Base-by-base conservation (phyloP, 2,329 filamentous ascomycete genomes). In the Lasiodiplodia theobromae region DNA sequence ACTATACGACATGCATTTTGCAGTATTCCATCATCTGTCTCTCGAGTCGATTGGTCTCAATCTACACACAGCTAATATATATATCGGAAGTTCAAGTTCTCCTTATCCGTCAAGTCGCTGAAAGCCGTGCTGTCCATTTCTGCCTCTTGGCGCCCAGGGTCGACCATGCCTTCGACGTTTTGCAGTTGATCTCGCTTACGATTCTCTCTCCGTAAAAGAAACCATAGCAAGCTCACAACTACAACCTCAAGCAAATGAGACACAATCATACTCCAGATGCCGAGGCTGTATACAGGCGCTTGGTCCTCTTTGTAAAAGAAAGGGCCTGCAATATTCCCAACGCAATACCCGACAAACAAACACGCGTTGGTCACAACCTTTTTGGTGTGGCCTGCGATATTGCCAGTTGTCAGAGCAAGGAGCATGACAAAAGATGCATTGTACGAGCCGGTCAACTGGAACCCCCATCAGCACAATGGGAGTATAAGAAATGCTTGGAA, bases 281-380 rank as follows among this genome's bases (percentile, higher is more conserved):
- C 80, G 1, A 79, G 73, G 1, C 74, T 68, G 69, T 82, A 82
- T 1, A 73, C 68, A 0, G 76, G 81, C 0, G 77, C 75, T 56
- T 82, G 77, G 0, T 71, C 67, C 0, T 77, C 66, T 37, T 76
- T 75, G 73, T 83, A 84, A 25, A 82, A 81, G 62, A 80, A 76
- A 0, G 82, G 81, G 0, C 75, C 80, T 4, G 82, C 77, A 60
- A 83, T 81, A 60, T 83, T 83, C 1, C 77, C 78, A 0, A 77
- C 53, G 44, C 76, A 81, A 63, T 79, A 87, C 0, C 82, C 83
- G 5, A 86, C 77, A 53, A 86, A 81, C 0, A 85, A 77, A 14
- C 84, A 75, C 1, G 85, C 76, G 23, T 85, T 85, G 1, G 78
- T 75, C 0, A 83, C 85, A 0, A 77, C 76, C 60, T 84, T 80